phyloP scores from a whole-genome alignment of 2,329 filamentous ascomycete genomes.

The Tolypocladium tundrense region DNA sequence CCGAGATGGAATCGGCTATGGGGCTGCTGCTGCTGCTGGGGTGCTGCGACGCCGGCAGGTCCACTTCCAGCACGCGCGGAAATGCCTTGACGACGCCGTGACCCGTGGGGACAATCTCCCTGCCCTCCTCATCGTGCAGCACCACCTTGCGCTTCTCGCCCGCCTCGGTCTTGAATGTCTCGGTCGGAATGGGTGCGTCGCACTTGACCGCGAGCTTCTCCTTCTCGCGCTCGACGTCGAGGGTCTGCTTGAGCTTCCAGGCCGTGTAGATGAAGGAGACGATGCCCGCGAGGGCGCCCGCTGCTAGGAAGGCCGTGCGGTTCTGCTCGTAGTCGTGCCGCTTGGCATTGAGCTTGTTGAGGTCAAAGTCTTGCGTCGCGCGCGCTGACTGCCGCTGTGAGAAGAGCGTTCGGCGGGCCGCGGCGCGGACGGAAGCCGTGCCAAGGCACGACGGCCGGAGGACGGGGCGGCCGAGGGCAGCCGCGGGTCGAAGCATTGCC shows the following conservation, averaged over 20 bases:
- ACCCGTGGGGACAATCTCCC: constrained; percentile 70
- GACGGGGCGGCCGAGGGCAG: constrained; percentile 9
- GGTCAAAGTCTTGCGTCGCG: constrained; percentile 37
- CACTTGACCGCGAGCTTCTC: constrained; percentile 31
- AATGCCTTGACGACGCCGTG: constrained; percentile 72
- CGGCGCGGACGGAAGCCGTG: constrained; percentile 1
- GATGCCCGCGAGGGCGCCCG: constrained; percentile 38
- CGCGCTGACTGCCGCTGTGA: constrained; percentile 19
- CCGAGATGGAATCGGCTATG: constrained; percentile 24
- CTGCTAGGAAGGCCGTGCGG: constrained; percentile 39
- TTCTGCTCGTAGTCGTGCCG: constrained; percentile 39
- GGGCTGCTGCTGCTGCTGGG: constrained; percentile 12
- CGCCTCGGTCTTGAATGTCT: constrained; percentile 37
- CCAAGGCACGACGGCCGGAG: constrained; percentile 9
- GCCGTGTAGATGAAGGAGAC: constrained; percentile 40
- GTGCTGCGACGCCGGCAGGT: constrained; percentile 24
- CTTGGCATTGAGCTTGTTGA: constrained; percentile 35
- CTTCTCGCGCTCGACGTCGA: constrained; percentile 21
- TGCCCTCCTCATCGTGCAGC: constrained; percentile 56
- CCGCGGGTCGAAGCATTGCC: constrained; percentile 18
- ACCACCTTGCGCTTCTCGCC: constrained; percentile 47
- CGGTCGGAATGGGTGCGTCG: constrained; percentile 27
- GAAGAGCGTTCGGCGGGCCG: constrained; percentile 17
- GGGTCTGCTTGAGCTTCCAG: constrained; percentile 37
- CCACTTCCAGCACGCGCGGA: constrained; percentile 60